These are phyloP conservation scores for Neostapfia colusana DNA, from an alignment of 176 grass and related monocot species.

Conservation along the genomic window DNA sequence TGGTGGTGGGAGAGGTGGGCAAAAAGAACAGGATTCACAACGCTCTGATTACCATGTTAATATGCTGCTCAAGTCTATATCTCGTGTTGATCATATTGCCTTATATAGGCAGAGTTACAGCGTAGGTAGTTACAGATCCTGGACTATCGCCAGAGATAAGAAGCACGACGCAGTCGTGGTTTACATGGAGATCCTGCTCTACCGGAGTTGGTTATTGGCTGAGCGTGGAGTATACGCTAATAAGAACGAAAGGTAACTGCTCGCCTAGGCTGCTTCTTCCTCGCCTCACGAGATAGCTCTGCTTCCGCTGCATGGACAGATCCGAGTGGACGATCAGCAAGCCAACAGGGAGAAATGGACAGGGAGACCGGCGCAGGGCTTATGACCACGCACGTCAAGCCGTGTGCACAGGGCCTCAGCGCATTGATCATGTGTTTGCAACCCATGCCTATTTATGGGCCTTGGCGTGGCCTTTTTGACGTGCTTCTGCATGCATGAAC, in stretches of 20 bases:
- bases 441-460: conserved; percentile 28
- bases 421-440: conserved; percentile 35
- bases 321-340: neutral
- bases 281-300: neutral
- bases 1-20: no score
- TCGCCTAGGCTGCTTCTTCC: neutral
- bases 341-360: conserved; percentile 32
- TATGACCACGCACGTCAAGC: conserved; percentile 33
- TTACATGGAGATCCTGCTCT: no score
- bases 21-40: no score
- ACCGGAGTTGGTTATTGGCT: no score
- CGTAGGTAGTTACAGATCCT: no score
- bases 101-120: no score
- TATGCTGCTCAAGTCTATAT: no score
- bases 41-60: no score
- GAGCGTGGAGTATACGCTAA: no score
- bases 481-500: neutral
- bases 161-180: no score
- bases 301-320: neutral
- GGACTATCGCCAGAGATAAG: no score
- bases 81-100: no score
- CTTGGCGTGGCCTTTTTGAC: conserved; percentile 43
- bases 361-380: conserved; percentile 31
- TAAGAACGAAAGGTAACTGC: neutral
- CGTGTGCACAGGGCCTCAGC: conserved; percentile 14